phyloP scores from a whole-genome alignment of 768 basidiomycete genomes.

The Phlebiopsis gigantea region DNA sequence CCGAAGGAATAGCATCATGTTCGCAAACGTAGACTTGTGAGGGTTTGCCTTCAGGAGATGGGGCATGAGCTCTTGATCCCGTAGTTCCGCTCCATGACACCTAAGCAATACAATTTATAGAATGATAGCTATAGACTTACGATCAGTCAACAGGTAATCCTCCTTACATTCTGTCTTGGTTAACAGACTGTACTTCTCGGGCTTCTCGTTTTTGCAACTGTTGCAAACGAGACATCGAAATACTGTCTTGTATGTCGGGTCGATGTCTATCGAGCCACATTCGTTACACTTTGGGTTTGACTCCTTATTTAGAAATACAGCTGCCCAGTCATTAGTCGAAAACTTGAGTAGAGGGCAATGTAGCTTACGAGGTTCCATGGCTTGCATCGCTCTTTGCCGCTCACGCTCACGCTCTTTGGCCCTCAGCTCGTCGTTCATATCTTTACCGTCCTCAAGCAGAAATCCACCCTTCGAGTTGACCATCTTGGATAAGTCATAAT shows the following conservation, averaged over 20 bases:
- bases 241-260: conserved; percentile 72
- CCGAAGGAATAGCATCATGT: conserved; percentile 98
- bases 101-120: not conserved
- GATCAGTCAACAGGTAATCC: conserved; percentile 94
- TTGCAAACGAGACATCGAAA: conserved; percentile 87
- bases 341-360: not conserved
- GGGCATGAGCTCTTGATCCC: conserved; percentile 87
- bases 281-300: conserved; percentile 82
- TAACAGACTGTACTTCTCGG: conserved; percentile 89
- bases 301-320: conserved; percentile 67
- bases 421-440: conserved; percentile 68
- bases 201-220: conserved; percentile 81
- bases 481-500: conserved; percentile 96
- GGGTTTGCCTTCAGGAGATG: conserved; percentile 94
- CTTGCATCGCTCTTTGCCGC: conserved; percentile 69
- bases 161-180: conserved; percentile 99
- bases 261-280: conserved; percentile 86
- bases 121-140: conserved; percentile 37
- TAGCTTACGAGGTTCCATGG: conserved; percentile 64
- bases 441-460: conserved; percentile 82
- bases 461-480: conserved; percentile 97
- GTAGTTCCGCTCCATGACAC: conserved; percentile 72
- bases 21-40: conserved; percentile 91
- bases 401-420: conserved; percentile 81
- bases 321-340: conserved; percentile 33